These are phyloP conservation scores for Trametes sp. DNA, from an alignment of 1,284 basidiomycete genomes.

Conservation along the genomic window DNA sequence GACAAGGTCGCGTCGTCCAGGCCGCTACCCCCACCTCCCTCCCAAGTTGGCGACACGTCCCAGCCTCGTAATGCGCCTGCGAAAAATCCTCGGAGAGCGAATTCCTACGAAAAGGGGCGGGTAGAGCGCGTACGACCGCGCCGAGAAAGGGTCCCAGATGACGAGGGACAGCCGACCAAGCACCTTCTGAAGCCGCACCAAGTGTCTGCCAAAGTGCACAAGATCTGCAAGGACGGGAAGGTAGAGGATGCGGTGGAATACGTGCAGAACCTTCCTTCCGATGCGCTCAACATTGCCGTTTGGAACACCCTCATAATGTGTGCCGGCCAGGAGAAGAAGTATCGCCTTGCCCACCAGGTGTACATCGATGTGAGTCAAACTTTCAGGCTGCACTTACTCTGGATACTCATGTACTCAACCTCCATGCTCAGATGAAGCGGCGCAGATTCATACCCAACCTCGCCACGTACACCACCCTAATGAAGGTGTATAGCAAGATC, in stretches of 20 bases:
- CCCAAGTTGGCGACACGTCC: neutral
- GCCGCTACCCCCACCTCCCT: neutral
- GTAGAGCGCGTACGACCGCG: neutral
- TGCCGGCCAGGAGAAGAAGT: slow-evolving; percentile 60
- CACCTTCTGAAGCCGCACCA: slow-evolving; percentile 62
- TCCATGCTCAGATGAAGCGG: slow-evolving; percentile 79
- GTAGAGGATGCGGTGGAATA: slow-evolving; percentile 65
- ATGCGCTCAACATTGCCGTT: slow-evolving; percentile 71
- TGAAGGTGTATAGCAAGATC: slow-evolving; percentile 65
- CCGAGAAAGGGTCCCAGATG: neutral
- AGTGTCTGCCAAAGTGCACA: slow-evolving; percentile 63
- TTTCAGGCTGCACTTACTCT: slow-evolving; percentile 6
- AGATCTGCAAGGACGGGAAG: slow-evolving; percentile 58
- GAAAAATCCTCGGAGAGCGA: no score
- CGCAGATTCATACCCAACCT: slow-evolving; percentile 71
- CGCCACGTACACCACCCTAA: slow-evolving; percentile 70
- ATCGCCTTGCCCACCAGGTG: slow-evolving; percentile 63
- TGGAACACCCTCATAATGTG: slow-evolving; percentile 80
- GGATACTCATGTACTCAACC: no score
- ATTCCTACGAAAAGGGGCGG: no score
- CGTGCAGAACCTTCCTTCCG: slow-evolving; percentile 69
- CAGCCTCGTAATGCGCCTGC: neutral
- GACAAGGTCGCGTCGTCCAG: neutral
- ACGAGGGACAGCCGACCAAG: slow-evolving; percentile 14
- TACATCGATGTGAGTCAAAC: slow-evolving; percentile 69